phyloP scores from a whole-genome alignment of 306 rosid genomes.

The Cercis canadensis region DNA sequence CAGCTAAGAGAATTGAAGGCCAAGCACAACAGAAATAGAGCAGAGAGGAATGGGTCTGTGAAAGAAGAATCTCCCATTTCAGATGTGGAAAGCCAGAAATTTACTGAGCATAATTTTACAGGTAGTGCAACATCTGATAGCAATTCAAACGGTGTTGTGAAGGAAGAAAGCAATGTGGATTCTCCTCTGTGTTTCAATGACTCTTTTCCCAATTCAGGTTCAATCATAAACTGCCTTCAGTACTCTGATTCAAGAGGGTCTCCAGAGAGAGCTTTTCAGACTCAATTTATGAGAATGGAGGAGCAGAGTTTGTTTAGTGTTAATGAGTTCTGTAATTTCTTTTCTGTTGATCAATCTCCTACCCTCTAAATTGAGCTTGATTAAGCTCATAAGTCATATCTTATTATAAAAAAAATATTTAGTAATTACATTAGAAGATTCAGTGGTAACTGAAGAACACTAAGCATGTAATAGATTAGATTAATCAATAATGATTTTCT shows the following conservation, averaged over 20 bases:
- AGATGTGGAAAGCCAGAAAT: conserved; percentile 20
- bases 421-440: neutral
- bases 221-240: conserved; percentile 53
- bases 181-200: conserved; percentile 46
- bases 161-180: conserved; percentile 54
- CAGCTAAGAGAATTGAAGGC: conserved; percentile 64
- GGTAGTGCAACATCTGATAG: conserved; percentile 46
- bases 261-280: conserved; percentile 43
- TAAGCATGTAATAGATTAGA: neutral
- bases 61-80: conserved; percentile 53
- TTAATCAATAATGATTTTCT: neutral
- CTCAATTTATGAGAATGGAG: conserved; percentile 52
- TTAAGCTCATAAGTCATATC: conserved; percentile 33
- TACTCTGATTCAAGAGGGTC: conserved; percentile 52
- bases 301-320: conserved; percentile 54
- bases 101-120: neutral
- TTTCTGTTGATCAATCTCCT: conserved; percentile 83
- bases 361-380: conserved; percentile 54
- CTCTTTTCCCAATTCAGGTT: conserved; percentile 39
- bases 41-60: conserved; percentile 36
- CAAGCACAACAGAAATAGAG: conserved; percentile 38
- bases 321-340: conserved; percentile 65
- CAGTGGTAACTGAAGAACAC: neutral
- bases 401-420: neutral
- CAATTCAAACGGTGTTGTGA: conserved; percentile 46